A percentile compares a stretch with the other conserved stretches of the same genome.
These are phyloP conservation scores for Xylaria grammica DNA, from an alignment of 495 filamentous ascomycete species.

Conservation along the genomic window DNA sequence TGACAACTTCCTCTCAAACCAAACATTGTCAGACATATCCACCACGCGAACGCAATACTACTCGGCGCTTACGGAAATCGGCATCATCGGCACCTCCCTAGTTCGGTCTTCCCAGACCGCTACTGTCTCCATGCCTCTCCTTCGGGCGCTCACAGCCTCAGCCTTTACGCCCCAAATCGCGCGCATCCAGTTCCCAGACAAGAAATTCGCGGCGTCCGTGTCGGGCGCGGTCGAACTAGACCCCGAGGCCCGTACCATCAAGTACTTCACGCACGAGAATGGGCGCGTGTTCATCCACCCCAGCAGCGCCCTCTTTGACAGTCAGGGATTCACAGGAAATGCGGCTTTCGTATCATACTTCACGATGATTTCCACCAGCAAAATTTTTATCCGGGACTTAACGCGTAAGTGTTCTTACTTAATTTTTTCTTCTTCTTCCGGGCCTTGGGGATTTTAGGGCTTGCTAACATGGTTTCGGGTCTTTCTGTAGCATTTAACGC, in stretches of 20 bases:
- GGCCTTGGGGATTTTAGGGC: not conserved
- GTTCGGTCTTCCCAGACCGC: constrained; percentile 43
- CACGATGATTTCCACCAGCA: constrained; percentile 86
- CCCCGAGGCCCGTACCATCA: constrained; percentile 88
- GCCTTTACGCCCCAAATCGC: constrained; percentile 91
- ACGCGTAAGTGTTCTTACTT: constrained; percentile 67
- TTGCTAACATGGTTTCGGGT: constrained; percentile 10
- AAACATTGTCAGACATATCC: constrained; percentile 84
- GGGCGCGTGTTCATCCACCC: constrained; percentile 94
- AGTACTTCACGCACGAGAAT: constrained; percentile 86
- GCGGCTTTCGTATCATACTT: constrained; percentile 83
- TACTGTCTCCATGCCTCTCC: constrained; percentile 57
- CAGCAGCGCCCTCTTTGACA: constrained; percentile 80
- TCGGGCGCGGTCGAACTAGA: constrained; percentile 90
- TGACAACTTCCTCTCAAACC: constrained; percentile 83
- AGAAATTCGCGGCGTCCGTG: constrained; percentile 85
- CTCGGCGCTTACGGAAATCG: constrained; percentile 82
- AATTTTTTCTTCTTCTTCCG: constrained; percentile 8
- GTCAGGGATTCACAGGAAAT: constrained; percentile 71
- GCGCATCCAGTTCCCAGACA: constrained; percentile 89
- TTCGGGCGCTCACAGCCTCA: constrained; percentile 87
- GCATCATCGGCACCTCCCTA: constrained; percentile 67
- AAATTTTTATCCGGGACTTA: constrained; percentile 84
- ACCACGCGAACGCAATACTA: constrained; percentile 86
- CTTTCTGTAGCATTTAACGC: constrained; percentile 76